Base-by-base conservation (phyloP, 345 rosid genomes). In the Kandelia obovata region DNA sequence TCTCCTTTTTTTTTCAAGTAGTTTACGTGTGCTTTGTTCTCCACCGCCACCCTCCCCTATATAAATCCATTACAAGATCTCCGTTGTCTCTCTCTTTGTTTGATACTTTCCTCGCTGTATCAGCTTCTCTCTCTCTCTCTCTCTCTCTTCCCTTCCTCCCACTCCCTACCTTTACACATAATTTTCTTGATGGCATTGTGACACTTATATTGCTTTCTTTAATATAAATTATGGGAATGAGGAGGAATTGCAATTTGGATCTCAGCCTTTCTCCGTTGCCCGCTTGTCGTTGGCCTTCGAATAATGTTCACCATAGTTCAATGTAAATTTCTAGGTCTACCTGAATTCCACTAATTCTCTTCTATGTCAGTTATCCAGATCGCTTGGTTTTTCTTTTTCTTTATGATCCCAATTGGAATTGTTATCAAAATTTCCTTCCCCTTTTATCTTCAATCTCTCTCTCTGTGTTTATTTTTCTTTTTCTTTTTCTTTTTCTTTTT, bases 201-300 rank as follows among this genome's bases (percentile, higher is more conserved):
- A 15, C 49, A 15, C 49, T 43, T 19, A 15, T 13, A 43, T 13
- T 43, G 49, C 5, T 43, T 15, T 55, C 28, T 55, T 55, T 55
- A 23, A 55, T 3, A 17, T 55, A 7, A 30, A 23, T 55, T 10
- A 4, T n/a, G 27, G 27, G 27, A 27, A 43, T 43, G 35, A 47
- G 13, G 55, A 47, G 34, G 53, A 27, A 46, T 64, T 43, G 34
- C 35, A 27, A 27, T 10, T 16, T 64, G 53, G 67, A 64, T 64
- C 64, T 61, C 27, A 5, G 47, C 49, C 64, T 61, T 61, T 32
- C 64, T 61, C 56, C 53, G 3, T 25, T 47, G 55, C 26, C 56
- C 8, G 5, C 67, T 23, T 2, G n/a, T 25, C 47, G 55, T 64
- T 43, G 4, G 21, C 37, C 64, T 2, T 20, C 47, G 5, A 5